Evolutionary conservation across 352 stramenopile genomes (phyloP).

Genomic region (Bremia lactucae): DNA sequence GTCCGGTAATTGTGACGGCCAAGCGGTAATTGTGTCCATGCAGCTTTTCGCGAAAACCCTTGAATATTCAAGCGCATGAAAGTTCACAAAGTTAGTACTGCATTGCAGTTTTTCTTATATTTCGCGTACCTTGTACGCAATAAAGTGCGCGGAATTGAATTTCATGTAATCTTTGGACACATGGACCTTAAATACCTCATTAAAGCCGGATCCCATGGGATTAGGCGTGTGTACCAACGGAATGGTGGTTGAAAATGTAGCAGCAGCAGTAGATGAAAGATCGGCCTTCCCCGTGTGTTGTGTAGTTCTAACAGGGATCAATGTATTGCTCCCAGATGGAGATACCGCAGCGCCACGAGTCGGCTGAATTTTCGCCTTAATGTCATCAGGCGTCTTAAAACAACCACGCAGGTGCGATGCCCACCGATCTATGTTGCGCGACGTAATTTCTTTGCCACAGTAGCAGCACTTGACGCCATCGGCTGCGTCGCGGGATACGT

Average conservation of each 20-base stretch:
- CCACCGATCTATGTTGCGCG: conserved; percentile 77
- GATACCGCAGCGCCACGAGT: conserved; percentile 14
- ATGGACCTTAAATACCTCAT: conserved; percentile 81
- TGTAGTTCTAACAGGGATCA: neutral
- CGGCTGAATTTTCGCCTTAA: conserved; percentile 72
- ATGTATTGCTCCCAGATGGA: neutral
- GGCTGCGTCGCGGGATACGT: conserved; percentile 47
- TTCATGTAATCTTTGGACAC: conserved; percentile 89
- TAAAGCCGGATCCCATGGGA: conserved; percentile 26
- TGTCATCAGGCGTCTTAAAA: conserved; percentile 59
- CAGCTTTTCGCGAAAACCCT: conserved; percentile 92
- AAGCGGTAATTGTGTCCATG: conserved; percentile 97
- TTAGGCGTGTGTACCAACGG: conserved; percentile 11
- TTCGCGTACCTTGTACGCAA: conserved; percentile 71
- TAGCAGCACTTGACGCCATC: conserved; percentile 75
- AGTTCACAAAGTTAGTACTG: no score
- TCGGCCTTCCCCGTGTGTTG: conserved; percentile 1
- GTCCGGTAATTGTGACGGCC: conserved; percentile 82
- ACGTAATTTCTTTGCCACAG: conserved; percentile 80
- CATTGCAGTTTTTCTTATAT: no score
- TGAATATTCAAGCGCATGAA: conserved; percentile 6
- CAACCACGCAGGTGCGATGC: conserved; percentile 70
- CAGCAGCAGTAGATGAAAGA: neutral
- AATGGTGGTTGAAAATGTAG: neutral
- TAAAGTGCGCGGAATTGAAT: conserved; percentile 86